Conservation (phyloP, 73 alveolate genomes). For the Paraurostyla sp. region DNA sequence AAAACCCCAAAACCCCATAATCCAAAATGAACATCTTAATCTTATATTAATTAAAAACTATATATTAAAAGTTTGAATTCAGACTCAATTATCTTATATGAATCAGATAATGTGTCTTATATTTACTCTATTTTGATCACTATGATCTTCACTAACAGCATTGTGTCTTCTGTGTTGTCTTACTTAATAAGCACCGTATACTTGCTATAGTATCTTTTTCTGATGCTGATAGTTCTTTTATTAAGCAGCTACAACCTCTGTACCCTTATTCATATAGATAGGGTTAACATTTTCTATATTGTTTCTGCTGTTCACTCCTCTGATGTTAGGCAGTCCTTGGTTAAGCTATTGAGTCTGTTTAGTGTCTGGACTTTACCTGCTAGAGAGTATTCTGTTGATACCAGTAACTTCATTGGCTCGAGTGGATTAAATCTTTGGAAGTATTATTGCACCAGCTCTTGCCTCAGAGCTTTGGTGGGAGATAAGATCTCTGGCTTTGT, state of each 20-base stretch:
- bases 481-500: conserved; percentile 24
- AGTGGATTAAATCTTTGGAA: conserved; percentile 39
- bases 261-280: conserved; percentile 3
- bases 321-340: background rate
- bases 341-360: background rate
- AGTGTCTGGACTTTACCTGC: conserved; percentile 5
- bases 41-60: too few species aligned
- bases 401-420: conserved; percentile 19
- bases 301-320: background rate
- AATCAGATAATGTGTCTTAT: background rate
- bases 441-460: background rate
- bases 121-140: background rate
- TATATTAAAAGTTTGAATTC: too few species aligned
- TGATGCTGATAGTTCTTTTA: conserved; percentile 1
- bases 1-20: too few species aligned
- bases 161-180: background rate
- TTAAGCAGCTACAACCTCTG: background rate
- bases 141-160: background rate
- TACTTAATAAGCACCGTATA: conserved; percentile 48
- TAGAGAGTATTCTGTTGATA: background rate
- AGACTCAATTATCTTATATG: too few species aligned
- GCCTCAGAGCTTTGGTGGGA: background rate
- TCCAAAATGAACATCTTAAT: too few species aligned
- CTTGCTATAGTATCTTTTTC: conserved; percentile 20
- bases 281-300: background rate